These are phyloP conservation scores for Ophiocordyceps unilateralis DNA, from an alignment of 2,329 filamentous ascomycete genomes.

Conservation along the genomic window DNA sequence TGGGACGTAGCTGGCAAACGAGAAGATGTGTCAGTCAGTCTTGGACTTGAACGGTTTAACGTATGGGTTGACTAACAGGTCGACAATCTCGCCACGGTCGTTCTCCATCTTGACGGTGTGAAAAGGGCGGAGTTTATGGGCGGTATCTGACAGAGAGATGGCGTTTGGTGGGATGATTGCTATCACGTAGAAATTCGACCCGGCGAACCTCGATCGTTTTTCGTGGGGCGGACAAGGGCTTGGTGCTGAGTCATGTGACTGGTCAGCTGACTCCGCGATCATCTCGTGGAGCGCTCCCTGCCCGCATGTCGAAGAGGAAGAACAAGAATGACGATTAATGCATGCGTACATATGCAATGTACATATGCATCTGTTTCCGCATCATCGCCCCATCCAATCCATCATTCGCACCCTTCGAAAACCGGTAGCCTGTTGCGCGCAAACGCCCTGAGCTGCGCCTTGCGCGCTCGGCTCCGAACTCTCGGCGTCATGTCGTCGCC, in stretches of 20 bases:
- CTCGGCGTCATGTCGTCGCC: slow-evolving; percentile 16
- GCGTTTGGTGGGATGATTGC: slow-evolving; percentile 12
- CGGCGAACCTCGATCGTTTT: slow-evolving; percentile 16
- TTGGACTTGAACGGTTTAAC: not conserved
- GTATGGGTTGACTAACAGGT: slow-evolving; percentile 54
- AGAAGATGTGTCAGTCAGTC: not conserved
- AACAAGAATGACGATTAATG: not conserved
- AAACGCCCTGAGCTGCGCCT: slow-evolving; percentile 22
- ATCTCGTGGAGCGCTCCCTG: slow-evolving; percentile 7
- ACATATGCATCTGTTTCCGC: not conserved
- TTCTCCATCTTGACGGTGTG: slow-evolving; percentile 76
- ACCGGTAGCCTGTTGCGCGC: slow-evolving; percentile 12
- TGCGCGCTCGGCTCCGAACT: slow-evolving; percentile 21
- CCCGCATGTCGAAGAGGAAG: not conserved
- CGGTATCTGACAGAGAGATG: slow-evolving; percentile 7
- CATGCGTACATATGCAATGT: not conserved
- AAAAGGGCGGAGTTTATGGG: slow-evolving; percentile 1
- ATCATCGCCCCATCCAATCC: not conserved
- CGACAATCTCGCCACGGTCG: slow-evolving; percentile 98
- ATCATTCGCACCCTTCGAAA: not conserved
- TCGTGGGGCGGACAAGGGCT: slow-evolving; percentile 16
- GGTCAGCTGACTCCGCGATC: slow-evolving; percentile 18
- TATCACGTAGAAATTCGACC: slow-evolving; percentile 1
- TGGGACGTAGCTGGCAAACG: slow-evolving; percentile 66
- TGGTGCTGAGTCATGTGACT: slow-evolving; percentile 15